Evolutionary conservation across 75 land plant species (phyloP).

Genomic region (Sequoiadendron giganteum): DNA sequence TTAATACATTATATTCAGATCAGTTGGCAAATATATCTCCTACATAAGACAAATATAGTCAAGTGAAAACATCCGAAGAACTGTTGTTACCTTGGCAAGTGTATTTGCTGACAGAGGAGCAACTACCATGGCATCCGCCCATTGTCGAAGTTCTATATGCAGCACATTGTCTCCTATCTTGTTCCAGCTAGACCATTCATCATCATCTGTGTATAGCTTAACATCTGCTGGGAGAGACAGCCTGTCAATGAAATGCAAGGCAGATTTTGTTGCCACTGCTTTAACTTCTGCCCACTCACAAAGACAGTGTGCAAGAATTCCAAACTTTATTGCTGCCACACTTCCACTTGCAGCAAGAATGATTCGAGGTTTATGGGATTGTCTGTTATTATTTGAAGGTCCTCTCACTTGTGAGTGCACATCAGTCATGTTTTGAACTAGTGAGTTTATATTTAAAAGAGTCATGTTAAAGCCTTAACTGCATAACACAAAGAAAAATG

Average conservation of each 20-base stretch:
- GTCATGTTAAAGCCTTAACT: neutral
- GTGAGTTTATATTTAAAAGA: conserved; percentile 2
- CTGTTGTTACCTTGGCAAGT: conserved; percentile 38
- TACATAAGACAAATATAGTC: neutral
- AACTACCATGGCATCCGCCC: conserved; percentile 55
- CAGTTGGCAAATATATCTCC: neutral
- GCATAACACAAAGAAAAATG: neutral
- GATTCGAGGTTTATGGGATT: conserved; percentile 38
- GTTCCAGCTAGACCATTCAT: conserved; percentile 56
- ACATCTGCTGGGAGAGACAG: conserved; percentile 31
- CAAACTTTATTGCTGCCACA: conserved; percentile 56
- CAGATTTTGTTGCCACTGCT: conserved; percentile 47
- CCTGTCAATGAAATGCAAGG: conserved; percentile 44
- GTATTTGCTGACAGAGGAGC: conserved; percentile 59
- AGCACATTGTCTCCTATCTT: conserved; percentile 45
- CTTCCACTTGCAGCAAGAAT: conserved; percentile 55
- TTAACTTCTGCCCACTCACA: conserved; percentile 57
- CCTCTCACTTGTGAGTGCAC: neutral
- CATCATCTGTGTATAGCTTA: conserved; percentile 42
- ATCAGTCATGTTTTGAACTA: conserved; percentile 7
- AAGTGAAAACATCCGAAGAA: neutral
- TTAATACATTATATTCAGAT: neutral
- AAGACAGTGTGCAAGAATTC: conserved; percentile 44
- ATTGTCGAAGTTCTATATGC: conserved; percentile 49
- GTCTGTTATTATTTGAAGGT: neutral